A percentile compares a stretch with the other conserved stretches of the same genome.
These are phyloP conservation scores for Nemania sp. DNA, from an alignment of 2,329 filamentous ascomycete genomes.

Conservation along the genomic window DNA sequence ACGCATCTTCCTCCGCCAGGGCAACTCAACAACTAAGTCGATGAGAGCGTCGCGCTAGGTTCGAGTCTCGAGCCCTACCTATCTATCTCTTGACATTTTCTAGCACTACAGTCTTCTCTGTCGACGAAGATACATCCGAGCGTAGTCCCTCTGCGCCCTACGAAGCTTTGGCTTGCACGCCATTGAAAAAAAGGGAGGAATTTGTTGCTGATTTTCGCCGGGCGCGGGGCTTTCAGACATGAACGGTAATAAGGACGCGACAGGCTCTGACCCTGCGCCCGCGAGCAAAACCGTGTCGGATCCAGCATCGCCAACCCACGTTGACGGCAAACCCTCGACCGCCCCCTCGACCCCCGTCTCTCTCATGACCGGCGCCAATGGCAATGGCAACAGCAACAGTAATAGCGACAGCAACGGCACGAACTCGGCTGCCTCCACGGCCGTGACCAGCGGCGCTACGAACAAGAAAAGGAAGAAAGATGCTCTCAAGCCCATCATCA, in stretches of 20 bases:
- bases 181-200: neutral
- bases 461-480: constrained; percentile 79
- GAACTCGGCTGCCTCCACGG: constrained; percentile 29
- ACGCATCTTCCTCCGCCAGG: neutral
- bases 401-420: no score
- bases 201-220: neutral
- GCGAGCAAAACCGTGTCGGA: constrained; percentile 11
- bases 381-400: no score
- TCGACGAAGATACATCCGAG: neutral
- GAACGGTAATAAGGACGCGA: constrained; percentile 37
- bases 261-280: constrained; percentile 16
- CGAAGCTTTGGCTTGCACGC: constrained; percentile 2
- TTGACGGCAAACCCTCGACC: constrained; percentile 14
- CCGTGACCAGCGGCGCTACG: constrained; percentile 29
- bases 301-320: constrained; percentile 10
- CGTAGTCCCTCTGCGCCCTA: neutral
- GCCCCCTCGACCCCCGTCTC: constrained; percentile 31
- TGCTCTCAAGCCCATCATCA: constrained; percentile 75
- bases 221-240: constrained; percentile 26
- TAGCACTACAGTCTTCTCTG: no score
- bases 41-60: neutral
- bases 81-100: no score
- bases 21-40: neutral
- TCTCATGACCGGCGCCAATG: constrained; percentile 43
- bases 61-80: neutral